Evolutionary conservation across 495 filamentous ascomycete species (phyloP), one percentile per base, ranked within the genome.

Genomic region (Bacidia gigantensis): DNA sequence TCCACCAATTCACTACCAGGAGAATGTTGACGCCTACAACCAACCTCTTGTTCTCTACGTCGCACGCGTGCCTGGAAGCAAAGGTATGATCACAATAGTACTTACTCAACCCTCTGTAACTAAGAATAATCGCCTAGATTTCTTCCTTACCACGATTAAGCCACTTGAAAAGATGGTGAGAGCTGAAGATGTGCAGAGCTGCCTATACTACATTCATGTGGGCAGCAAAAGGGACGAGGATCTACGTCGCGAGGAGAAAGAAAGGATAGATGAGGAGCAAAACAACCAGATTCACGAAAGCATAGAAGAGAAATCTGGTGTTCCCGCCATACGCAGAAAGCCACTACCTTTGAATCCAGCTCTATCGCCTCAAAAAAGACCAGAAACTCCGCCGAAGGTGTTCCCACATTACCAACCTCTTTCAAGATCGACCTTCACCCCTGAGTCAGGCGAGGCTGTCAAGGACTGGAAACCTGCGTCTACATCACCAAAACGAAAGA

Each of bases 81-180:
- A 79, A 80, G 89, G 89, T 90, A 71, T 29, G 72, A 64, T 26
- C 22, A 12, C 20, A 22, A 22, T n/a, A 41, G n/a, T n/a, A n/a
- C n/a, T n/a, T n/a, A n/a, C n/a, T n/a, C n/a, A n/a, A n/a, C n/a
- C n/a, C n/a, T n/a, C n/a, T n/a, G n/a, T n/a, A n/a, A n/a, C n/a
- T n/a, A n/a, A n/a, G n/a, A n/a, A n/a, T n/a, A n/a, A n/a, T n/a
- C n/a, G n/a, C n/a, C n/a, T 51, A 94, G 92, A 97, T 74, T 76
- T 97, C 42, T 92, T 98, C 53, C 77, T 97, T n/a, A 89, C 90
- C 9, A 84, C 92, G 0, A 69, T 94, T 20, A 89, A 90, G 65
- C 92, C 92, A 17, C 79, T 84, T 17, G 72, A 81, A 17, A 92
- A 90, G 64, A 87, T 87, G 38, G 85, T 97, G 23, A 93, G 86